These are phyloP conservation scores for Dalbergia cultrata DNA, from an alignment of 306 rosid species.

Conservation along the genomic window DNA sequence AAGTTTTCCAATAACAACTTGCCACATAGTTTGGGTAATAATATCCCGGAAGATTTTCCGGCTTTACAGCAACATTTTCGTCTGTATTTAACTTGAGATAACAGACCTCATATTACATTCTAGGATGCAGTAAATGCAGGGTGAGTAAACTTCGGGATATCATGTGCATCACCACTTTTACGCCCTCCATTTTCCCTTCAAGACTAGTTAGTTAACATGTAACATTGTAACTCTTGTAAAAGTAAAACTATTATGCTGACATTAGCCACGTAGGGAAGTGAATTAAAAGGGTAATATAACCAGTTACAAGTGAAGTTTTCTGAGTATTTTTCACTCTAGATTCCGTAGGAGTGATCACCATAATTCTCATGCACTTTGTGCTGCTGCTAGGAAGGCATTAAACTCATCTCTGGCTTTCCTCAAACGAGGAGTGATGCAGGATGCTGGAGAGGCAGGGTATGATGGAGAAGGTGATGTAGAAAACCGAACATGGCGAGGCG, in stretches of 20 bases:
- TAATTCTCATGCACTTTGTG: constrained; percentile 62
- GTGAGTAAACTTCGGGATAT: neutral
- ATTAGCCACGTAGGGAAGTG: constrained; percentile 3
- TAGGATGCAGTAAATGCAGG: neutral
- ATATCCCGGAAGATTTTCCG: too few species aligned
- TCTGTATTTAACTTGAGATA: constrained; percentile 6
- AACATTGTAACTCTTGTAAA: neutral
- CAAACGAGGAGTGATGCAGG: constrained; percentile 75
- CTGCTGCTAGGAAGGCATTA: constrained; percentile 75
- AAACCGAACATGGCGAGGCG: constrained; percentile 73
- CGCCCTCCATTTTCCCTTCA: neutral
- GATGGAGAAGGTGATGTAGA: constrained; percentile 64
- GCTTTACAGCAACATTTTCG: too few species aligned
- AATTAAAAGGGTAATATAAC: neutral
- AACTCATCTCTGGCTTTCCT: constrained; percentile 77
- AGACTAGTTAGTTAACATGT: constrained; percentile 19
- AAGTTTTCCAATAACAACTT: too few species aligned
- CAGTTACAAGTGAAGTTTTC: constrained; percentile 16
- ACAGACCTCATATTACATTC: neutral
- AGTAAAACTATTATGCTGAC: constrained; percentile 15
- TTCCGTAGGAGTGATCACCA: neutral
- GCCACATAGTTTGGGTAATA: too few species aligned
- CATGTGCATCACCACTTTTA: constrained; percentile 11
- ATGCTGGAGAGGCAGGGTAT: constrained; percentile 66
- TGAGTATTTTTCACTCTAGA: constrained; percentile 2